Conservation (phyloP, 2,329 filamentous ascomycete species). For the Neopestalotiopsis sp. region DNA sequence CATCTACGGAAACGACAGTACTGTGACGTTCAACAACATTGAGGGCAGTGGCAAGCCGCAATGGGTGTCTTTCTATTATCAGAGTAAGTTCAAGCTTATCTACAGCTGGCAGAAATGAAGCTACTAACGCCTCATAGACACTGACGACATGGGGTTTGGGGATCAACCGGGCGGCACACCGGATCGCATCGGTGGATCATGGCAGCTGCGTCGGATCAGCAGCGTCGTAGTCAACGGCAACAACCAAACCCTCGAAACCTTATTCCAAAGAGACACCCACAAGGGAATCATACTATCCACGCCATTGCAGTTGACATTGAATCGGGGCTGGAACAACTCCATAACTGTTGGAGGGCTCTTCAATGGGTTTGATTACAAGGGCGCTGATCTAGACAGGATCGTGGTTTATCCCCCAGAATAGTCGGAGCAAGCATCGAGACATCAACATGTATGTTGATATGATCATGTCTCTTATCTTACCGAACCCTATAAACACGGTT, state of each 20-base stretch:
- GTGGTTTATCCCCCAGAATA: constrained; percentile 63
- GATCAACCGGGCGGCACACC: constrained; percentile 59
- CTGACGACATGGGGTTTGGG: constrained; percentile 65
- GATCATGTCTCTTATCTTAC: neutral
- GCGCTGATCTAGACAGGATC: constrained; percentile 63
- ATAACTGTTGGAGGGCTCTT: constrained; percentile 62
- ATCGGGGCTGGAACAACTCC: constrained; percentile 54
- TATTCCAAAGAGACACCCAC: constrained; percentile 59
- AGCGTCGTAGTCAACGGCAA: constrained; percentile 64
- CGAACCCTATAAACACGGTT: too few species aligned
- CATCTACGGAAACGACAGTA: constrained; percentile 60
- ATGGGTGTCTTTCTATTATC: constrained; percentile 64
- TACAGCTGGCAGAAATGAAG: too few species aligned
- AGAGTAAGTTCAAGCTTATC: constrained; percentile 38
- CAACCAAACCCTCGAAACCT: constrained; percentile 50
- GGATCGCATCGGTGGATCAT: constrained; percentile 63
- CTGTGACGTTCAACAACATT: constrained; percentile 53
- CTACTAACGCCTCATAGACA: constrained; percentile 40
- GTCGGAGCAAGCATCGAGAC: neutral
- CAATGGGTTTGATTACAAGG: constrained; percentile 61
- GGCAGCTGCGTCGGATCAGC: constrained; percentile 64
- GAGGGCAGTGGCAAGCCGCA: constrained; percentile 55
- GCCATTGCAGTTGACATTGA: constrained; percentile 57
- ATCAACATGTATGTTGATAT: neutral
- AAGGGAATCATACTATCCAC: constrained; percentile 66